Evolutionary conservation across 345 rosid species (phyloP).

Genomic region (Euclidium syriacum): DNA sequence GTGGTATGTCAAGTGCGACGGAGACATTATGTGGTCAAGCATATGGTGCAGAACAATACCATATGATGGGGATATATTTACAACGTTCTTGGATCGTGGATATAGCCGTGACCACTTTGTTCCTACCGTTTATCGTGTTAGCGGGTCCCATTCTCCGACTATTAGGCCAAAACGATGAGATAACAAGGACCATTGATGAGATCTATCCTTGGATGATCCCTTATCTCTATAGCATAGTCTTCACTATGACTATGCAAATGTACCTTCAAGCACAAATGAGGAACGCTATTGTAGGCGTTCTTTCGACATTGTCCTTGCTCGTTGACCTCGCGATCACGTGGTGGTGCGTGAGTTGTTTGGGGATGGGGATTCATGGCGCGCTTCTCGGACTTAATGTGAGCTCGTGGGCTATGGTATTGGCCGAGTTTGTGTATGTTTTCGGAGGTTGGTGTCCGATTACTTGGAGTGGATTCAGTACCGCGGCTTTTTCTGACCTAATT

Average conservation of each 20-base stretch:
- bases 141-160: conserved; percentile 32
- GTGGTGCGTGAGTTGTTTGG: conserved; percentile 36
- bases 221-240: conserved; percentile 22
- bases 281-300: conserved; percentile 38
- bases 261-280: conserved; percentile 45
- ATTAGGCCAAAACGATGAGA: conserved; percentile 35
- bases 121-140: conserved; percentile 32
- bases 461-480: conserved; percentile 57
- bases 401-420: conserved; percentile 36
- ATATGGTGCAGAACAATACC: conserved; percentile 48
- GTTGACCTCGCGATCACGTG: conserved; percentile 42
- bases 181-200: conserved; percentile 32
- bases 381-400: conserved; percentile 41
- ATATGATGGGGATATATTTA: conserved; percentile 44
- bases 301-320: conserved; percentile 29
- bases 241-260: conserved; percentile 33
- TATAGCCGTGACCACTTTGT: conserved; percentile 27
- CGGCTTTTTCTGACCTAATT: conserved; percentile 40
- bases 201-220: conserved; percentile 44
- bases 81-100: conserved; percentile 53
- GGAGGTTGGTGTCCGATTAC: conserved; percentile 69
- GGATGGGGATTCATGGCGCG: conserved; percentile 49
- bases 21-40: conserved; percentile 59
- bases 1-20: conserved; percentile 57
- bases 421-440: conserved; percentile 44